phyloP scores from a whole-genome alignment of 208 protist genomes.

The Acanthamoeba lugdunensis region DNA sequence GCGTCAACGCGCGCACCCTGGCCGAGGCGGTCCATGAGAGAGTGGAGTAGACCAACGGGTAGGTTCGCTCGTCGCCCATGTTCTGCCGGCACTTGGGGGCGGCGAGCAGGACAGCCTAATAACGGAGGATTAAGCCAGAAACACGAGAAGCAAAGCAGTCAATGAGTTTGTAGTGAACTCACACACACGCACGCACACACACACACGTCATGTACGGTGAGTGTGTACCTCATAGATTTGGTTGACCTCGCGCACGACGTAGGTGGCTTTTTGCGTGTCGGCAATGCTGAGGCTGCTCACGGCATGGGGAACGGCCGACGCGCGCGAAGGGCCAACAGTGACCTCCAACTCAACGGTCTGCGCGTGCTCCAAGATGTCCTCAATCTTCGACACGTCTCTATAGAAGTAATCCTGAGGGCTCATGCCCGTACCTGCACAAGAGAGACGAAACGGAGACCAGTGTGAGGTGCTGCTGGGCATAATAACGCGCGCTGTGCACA shows the following conservation, averaged over 20 bases:
- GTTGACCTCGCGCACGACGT: conserved; percentile 27
- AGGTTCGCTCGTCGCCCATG: neutral
- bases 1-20: neutral
- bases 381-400: conserved; percentile 4
- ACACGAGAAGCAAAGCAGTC: too few relatives aligned
- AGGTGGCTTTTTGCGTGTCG: neutral
- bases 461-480: too few relatives aligned
- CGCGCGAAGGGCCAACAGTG: neutral
- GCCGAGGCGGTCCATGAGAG: conserved; percentile 7
- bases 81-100: conserved; percentile 14
- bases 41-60: neutral
- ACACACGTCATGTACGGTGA: neutral
- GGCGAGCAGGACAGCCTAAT: neutral
- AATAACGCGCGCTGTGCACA: neutral
- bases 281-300: neutral
- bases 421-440: neutral
- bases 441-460: neutral
- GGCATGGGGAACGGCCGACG: neutral
- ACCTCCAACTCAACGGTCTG: conserved; percentile 3
- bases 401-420: conserved; percentile 36
- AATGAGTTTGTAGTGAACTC: too few relatives aligned
- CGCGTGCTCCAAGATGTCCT: neutral
- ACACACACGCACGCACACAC: too few relatives aligned
- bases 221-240: conserved; percentile 20
- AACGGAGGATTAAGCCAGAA: too few relatives aligned